A percentile compares a stretch with the other conserved stretches of the same genome.
These are phyloP conservation scores for Russula sp. DNA, from an alignment of 768 basidiomycete species.

Conservation along the genomic window DNA sequence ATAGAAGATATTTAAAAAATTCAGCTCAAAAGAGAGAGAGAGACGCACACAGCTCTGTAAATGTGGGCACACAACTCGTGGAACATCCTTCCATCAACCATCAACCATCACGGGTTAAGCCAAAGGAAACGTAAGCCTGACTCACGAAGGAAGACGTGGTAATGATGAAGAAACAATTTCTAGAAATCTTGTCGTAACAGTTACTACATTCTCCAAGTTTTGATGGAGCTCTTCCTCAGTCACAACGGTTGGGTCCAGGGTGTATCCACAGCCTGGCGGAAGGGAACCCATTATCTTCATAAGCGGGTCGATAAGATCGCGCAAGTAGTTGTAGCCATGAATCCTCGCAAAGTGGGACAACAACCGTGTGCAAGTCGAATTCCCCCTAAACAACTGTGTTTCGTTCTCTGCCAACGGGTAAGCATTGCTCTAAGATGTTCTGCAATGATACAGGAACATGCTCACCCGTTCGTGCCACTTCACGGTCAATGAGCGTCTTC, in stretches of 20 bases:
- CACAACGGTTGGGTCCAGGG: constrained; percentile 63
- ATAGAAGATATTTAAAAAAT: constrained; percentile 27
- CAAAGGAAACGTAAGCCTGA: constrained; percentile 2
- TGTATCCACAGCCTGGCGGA: constrained; percentile 68
- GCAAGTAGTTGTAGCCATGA: constrained; percentile 91
- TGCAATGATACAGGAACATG: neutral
- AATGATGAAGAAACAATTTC: constrained; percentile 66
- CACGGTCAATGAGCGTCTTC: constrained; percentile 79
- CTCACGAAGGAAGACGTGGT: constrained; percentile 68
- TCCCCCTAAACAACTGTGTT: constrained; percentile 76
- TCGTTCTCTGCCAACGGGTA: constrained; percentile 53
- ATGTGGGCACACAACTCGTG: constrained; percentile 85
- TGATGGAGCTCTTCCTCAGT: constrained; percentile 51
- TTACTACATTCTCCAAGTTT: constrained; percentile 65
- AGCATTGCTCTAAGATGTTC: neutral
- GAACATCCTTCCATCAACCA: constrained; percentile 51
- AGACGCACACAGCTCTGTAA: constrained; percentile 62
- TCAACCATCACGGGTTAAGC: constrained; percentile 21
- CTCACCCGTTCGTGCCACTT: constrained; percentile 70
- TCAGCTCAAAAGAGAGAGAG: neutral
- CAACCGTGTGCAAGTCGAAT: constrained; percentile 81
- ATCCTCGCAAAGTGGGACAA: constrained; percentile 79
- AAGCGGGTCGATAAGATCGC: constrained; percentile 68
- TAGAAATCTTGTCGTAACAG: constrained; percentile 69
- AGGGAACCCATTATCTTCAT: constrained; percentile 66